phyloP scores from a whole-genome alignment of 202 grass and related monocot species.

The Carex arenaria region DNA sequence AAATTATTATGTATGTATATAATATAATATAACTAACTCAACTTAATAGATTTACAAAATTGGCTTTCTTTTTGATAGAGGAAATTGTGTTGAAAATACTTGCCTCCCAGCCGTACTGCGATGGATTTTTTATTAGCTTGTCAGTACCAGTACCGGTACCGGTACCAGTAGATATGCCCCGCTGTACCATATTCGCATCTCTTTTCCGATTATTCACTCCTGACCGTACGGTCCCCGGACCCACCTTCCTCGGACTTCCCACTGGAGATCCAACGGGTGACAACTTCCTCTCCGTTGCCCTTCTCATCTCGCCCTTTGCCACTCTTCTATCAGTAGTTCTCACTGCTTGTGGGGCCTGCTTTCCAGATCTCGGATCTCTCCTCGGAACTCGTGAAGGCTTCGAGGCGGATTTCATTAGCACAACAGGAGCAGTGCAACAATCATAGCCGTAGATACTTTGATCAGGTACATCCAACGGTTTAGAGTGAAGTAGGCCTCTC shows the following conservation, averaged over 20 bases:
- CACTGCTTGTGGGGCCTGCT: neutral
- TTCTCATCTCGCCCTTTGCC: neutral
- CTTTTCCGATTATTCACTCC: neutral
- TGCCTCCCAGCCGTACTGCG: neutral
- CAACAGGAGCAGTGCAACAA: conserved; percentile 26
- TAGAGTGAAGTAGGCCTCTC: conserved; percentile 65
- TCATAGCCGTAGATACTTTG: neutral
- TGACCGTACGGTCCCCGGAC: neutral
- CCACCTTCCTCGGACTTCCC: conserved; percentile 12
- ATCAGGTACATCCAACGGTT: neutral
- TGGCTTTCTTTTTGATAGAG: neutral
- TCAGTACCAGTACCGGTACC: conserved; percentile 16
- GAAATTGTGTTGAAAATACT: neutral
- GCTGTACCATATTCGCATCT: neutral
- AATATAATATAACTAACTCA: neutral
- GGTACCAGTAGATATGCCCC: neutral
- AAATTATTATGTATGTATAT: neutral
- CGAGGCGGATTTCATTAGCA: conserved; percentile 41
- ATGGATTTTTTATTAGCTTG: neutral
- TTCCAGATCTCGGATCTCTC: conserved; percentile 11
- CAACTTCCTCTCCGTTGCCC: neutral
- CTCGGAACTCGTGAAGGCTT: neutral
- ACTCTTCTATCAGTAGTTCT: conserved; percentile 2
- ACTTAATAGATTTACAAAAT: neutral
- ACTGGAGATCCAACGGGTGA: conserved; percentile 11